These are phyloP conservation scores for Cystobasidium sp. DNA, from an alignment of 1,284 basidiomycete genomes.

Conservation along the genomic window DNA sequence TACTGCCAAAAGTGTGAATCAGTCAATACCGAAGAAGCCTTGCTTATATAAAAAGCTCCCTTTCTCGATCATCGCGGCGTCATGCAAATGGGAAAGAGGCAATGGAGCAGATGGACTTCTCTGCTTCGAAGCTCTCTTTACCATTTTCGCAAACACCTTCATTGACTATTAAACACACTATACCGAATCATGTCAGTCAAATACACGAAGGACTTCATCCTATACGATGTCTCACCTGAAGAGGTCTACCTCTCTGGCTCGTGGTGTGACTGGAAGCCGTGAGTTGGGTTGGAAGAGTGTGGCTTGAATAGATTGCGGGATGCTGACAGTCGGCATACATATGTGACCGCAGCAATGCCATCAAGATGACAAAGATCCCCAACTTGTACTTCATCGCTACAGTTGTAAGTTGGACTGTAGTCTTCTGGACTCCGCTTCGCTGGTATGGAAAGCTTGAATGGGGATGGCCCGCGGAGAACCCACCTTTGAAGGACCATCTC, in stretches of 20 bases:
- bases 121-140: neutral
- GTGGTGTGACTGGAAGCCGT: conserved; percentile 42
- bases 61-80: neutral
- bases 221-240: conserved; percentile 37
- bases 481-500: neutral
- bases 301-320: neutral
- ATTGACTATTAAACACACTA: neutral
- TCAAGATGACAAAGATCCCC: conserved; percentile 44
- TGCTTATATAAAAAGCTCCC: neutral
- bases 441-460: neutral
- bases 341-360: conserved; percentile 13
- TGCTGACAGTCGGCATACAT: neutral
- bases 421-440: neutral
- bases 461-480: conserved; percentile 13
- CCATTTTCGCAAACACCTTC: conserved; percentile 13
- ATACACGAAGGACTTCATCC: conserved; percentile 38
- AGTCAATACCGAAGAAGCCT: no score
- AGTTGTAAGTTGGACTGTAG: conserved; percentile 27
- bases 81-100: neutral
- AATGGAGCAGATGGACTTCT: neutral
- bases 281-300: conserved; percentile 4
- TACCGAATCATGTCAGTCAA: neutral
- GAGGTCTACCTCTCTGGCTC: conserved; percentile 42
- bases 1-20: no score
- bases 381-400: conserved; percentile 41